Evolutionary conservation across 208 protist genomes (phyloP).

Genomic region (Leishmania major): DNA sequence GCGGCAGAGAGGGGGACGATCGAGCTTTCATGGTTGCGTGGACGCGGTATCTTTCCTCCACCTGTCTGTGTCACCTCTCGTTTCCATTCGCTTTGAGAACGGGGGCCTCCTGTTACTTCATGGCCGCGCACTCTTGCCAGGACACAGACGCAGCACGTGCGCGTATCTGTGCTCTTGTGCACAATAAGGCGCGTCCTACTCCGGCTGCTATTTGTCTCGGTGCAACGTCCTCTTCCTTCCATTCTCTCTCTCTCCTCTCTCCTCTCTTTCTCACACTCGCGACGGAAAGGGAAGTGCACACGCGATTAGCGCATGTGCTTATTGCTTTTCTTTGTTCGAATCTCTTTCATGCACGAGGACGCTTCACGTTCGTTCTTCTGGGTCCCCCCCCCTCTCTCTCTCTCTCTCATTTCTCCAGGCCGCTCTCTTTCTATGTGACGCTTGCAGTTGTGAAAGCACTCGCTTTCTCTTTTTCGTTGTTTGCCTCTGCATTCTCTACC

Average conservation of each 20-base stretch:
- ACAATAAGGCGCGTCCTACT: not conserved
- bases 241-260: not conserved
- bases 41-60: not conserved
- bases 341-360: too few relatives aligned
- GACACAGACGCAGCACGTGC: not conserved
- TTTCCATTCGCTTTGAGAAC: not conserved
- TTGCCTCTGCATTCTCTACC: too few relatives aligned
- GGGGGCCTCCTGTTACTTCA: too few relatives aligned
- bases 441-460: too few relatives aligned
- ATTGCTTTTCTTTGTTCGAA: too few relatives aligned
- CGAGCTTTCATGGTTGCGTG: not conserved
- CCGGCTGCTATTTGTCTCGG: not conserved
- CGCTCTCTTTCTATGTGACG: not conserved
- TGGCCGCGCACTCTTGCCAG: not conserved
- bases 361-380: not conserved
- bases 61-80: not conserved
- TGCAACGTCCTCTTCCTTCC: not conserved
- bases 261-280: not conserved
- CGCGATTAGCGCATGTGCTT: not conserved
- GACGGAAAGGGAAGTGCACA: too few relatives aligned
- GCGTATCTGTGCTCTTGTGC: not conserved
- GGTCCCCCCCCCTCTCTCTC: too few relatives aligned
- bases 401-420: not conserved
- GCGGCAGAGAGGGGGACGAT: not conserved
- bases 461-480: too few relatives aligned